Conservation (phyloP, 139 green algal species). For the Chlorella ohadii region DNA sequence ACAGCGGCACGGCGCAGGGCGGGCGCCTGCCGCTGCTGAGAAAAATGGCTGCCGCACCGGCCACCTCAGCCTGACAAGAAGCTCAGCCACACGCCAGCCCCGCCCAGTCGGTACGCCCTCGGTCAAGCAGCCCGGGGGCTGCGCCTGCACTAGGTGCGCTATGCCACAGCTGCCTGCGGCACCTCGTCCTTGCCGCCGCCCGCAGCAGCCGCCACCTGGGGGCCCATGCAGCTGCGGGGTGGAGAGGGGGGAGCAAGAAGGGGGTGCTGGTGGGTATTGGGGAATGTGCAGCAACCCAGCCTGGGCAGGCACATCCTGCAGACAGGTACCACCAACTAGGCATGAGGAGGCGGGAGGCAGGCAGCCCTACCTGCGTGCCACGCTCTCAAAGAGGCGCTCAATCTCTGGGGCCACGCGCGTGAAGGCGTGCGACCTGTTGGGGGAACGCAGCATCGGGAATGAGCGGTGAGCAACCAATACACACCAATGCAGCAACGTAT, state of each 20-base stretch:
- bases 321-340: too few relatives aligned
- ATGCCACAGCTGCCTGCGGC: not conserved
- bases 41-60: too few relatives aligned
- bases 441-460: too few relatives aligned
- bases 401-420: slow-evolving; percentile 95
- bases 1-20: too few relatives aligned
- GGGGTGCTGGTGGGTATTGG: too few relatives aligned
- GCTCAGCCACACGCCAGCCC: not conserved
- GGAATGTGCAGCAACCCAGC: not conserved
- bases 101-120: not conserved
- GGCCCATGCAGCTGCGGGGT: slow-evolving; percentile 6
- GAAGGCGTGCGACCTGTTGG: slow-evolving; percentile 97
- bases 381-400: slow-evolving; percentile 95
- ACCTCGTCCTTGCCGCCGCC: slow-evolving; percentile 1
- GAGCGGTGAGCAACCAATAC: too few relatives aligned
- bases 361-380: slow-evolving; percentile 68
- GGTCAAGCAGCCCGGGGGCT: not conserved
- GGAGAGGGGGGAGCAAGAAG: too few relatives aligned
- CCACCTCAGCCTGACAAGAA: not conserved
- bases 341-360: too few relatives aligned
- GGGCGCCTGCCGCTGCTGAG: too few relatives aligned
- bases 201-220: not conserved
- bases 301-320: slow-evolving; percentile 38
- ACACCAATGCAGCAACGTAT: too few relatives aligned
- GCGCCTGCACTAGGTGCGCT: not conserved